Evolutionary conservation across 352 stramenopile genomes (phyloP), one percentile per base, ranked within the genome.

Genomic region (Achlya hypogyna): DNA sequence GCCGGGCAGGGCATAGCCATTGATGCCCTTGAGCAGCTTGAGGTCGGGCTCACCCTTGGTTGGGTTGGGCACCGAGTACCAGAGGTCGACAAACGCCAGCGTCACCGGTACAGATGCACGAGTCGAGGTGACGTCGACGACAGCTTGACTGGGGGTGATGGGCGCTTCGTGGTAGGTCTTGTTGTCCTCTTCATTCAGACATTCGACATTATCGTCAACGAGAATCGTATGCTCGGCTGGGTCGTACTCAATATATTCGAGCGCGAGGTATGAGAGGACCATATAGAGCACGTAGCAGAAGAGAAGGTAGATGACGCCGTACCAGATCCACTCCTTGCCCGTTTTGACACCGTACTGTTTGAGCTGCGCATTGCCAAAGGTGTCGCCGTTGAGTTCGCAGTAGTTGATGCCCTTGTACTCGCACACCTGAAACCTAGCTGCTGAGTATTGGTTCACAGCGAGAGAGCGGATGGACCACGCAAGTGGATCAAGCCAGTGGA

Each of bases 11-110:
- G 79, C 78, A 38, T 78, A 80, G 20, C 81, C 84, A 9, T 72
- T 78, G 62, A 93, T 81, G 5, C 74, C 72, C 66, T 83, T 82
- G 20, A 93, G 74, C 52, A 93, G 62, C 45, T 54, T 1, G 59
- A 43, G 51, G 4, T 3, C 4, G 6, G 75, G 62, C 34, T 71
- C 71, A n/a, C 51, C 70, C 2, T 63, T 66, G 1, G 73, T 75
- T 29, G 77, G 78, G 31, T 82, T 66, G 10, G 75, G 75, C 10
- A 85, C 77, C 2, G 78, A 80, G 58, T 86, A 86, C 73, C 74
- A 86, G 10, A 86, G 59, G 5, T 86, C 75, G n/a, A 81, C 51
- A 38, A 86, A 86, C 9, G 74, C 76, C 20, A 86, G 58, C 5
- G 74, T 70, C 6, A 83, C 77, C 0, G 78, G 75, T n/a, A 77